Percentiles rank a stretch among this genome's conserved stretches.
Evolutionary conservation across 805 yeast species (phyloP).

Genomic region (Lipomyces anomalus): DNA sequence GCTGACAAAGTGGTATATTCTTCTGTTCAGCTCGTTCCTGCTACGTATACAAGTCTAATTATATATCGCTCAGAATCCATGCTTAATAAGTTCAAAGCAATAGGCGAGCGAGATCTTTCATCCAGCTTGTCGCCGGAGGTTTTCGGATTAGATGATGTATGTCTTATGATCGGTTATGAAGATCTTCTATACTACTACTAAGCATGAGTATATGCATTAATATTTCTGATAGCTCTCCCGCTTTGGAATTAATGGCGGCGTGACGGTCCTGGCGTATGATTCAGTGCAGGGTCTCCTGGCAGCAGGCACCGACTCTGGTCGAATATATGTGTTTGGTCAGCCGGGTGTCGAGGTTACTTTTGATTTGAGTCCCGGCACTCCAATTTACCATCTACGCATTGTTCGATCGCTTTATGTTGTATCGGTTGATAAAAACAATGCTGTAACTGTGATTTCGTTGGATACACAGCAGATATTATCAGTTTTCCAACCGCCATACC

Average conservation of each 20-base stretch:
- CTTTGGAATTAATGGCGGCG: conserved; percentile 61
- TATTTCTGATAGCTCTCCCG: conserved; percentile 28
- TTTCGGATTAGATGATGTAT: conserved; percentile 31
- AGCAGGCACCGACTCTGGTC: conserved; percentile 63
- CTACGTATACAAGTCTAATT: no score
- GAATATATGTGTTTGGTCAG: conserved; percentile 77
- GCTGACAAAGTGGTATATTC: no score
- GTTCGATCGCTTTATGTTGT: conserved; percentile 78
- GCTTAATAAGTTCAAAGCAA: conserved; percentile 9
- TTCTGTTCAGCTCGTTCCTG: no score
- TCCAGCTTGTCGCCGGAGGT: conserved; percentile 29
- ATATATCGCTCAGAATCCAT: no score
- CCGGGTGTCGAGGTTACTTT: conserved; percentile 68
- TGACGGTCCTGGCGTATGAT: conserved; percentile 69
- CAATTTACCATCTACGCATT: conserved; percentile 53
- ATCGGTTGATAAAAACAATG: conserved; percentile 57
- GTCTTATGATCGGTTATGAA: conserved; percentile 5
- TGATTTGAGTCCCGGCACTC: conserved; percentile 45
- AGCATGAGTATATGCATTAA: background rate
- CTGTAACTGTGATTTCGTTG: conserved; percentile 64
- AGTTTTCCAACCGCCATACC: conserved; percentile 56
- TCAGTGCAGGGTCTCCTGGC: conserved; percentile 86
- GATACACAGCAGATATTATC: conserved; percentile 56
- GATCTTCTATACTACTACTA: conserved; percentile 8
- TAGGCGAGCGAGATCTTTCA: conserved; percentile 30